Evolutionary conservation across 2,329 filamentous ascomycete genomes (phyloP).

Genomic region (Lachnellula occidentalis): DNA sequence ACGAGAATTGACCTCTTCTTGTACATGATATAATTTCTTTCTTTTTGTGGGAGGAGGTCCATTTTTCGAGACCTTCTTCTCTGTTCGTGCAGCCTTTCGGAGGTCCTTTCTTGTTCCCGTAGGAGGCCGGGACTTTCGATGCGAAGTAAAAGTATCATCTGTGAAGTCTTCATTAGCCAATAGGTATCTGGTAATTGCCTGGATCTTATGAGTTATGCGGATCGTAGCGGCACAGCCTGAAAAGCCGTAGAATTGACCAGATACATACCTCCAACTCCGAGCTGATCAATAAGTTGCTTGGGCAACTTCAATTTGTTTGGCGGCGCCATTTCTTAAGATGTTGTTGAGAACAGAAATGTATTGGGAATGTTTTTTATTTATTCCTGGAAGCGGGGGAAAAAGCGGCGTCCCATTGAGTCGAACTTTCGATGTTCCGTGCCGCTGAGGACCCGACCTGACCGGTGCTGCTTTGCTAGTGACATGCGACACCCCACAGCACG

Average conservation of each 20-base stretch:
- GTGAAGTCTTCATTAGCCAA: neutral
- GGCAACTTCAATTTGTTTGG: conserved; percentile 40
- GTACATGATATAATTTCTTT: conserved; percentile 19
- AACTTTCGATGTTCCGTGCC: no score
- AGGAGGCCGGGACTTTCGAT: conserved; percentile 13
- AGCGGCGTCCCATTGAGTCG: no score
- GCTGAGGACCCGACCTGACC: no score
- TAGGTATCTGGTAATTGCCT: neutral
- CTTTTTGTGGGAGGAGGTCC: conserved; percentile 25
- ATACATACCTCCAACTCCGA: conserved; percentile 33
- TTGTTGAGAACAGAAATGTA: neutral
- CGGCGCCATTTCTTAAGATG: conserved; percentile 16
- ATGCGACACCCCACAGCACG: neutral
- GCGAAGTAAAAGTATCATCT: conserved; percentile 19
- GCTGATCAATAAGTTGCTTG: conserved; percentile 38
- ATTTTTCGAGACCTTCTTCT: conserved; percentile 26
- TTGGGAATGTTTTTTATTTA: conserved; percentile 5
- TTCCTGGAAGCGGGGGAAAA: no score
- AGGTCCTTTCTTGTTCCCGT: conserved; percentile 28
- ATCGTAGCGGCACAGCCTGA: no score
- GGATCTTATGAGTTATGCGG: no score
- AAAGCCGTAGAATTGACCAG: no score
- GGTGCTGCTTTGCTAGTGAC: neutral
- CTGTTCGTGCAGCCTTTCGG: conserved; percentile 28
- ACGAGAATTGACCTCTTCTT: neutral